Percentiles rank a stretch among this genome's conserved stretches.
phyloP scores from a whole-genome alignment of 2,329 filamentous ascomycete genomes.

The Fusarium tanahbumbuense region DNA sequence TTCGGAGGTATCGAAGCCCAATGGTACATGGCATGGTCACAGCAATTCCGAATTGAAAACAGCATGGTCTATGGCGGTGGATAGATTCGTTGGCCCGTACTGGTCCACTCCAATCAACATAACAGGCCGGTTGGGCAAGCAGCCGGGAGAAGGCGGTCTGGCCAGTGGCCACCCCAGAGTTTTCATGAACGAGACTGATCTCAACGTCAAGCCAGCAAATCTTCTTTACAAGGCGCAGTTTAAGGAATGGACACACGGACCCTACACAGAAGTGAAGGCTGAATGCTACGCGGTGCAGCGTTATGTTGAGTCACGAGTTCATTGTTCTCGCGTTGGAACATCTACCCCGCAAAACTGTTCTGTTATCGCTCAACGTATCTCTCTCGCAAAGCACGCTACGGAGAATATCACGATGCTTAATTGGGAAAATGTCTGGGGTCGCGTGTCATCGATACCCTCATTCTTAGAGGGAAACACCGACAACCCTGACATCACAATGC shows the following conservation, averaged over 20 bases:
- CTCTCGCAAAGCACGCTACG: not conserved
- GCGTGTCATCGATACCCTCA: not conserved
- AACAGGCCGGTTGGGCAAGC: no score
- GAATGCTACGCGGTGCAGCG: conserved; percentile 8
- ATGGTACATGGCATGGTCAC: conserved; percentile 15
- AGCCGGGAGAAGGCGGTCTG: no score
- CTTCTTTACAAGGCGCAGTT: no score
- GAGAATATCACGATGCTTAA: not conserved
- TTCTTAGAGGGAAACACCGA: not conserved
- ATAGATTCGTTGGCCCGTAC: conserved; percentile 3
- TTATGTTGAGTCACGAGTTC: conserved; percentile 23
- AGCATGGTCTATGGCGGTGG: not conserved
- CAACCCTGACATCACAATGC: not conserved
- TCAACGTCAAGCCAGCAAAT: not conserved
- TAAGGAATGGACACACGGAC: no score
- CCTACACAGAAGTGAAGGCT: no score
- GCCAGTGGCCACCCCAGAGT: not conserved
- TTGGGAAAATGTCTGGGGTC: not conserved
- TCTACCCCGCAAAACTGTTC: conserved; percentile 6
- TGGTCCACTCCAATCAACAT: no score
- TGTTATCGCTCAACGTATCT: conserved; percentile 11
- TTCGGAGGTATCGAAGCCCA: no score
- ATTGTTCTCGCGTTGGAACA: not conserved
- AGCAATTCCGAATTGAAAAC: rapidly evolving
- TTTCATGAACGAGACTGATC: conserved; percentile 11